Evolutionary conservation across 371 early-diverging fungal species (phyloP).

Genomic region (Lichtheimia hyalospora): DNA sequence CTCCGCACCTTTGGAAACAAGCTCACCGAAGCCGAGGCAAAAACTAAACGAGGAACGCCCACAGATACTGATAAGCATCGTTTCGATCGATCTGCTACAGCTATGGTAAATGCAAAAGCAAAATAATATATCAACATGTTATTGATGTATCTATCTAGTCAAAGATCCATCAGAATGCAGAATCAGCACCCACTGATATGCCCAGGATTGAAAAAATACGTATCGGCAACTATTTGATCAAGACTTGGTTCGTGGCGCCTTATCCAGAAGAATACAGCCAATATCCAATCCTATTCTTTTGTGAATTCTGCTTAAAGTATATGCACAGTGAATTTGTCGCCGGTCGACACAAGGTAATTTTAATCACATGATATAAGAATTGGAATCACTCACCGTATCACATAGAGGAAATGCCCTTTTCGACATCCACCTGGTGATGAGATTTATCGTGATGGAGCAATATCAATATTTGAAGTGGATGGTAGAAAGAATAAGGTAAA

Average conservation of each 20-base stretch:
- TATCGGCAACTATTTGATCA: constrained; percentile 83
- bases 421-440: constrained; percentile 98
- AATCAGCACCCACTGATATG: background rate
- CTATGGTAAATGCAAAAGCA: constrained; percentile 36
- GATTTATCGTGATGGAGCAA: constrained; percentile 90
- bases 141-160: too few species aligned
- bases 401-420: constrained; percentile 72
- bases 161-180: background rate
- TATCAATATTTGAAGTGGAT: constrained; percentile 95
- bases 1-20: constrained; percentile 56
- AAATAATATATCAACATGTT: background rate
- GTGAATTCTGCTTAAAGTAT: constrained; percentile 98
- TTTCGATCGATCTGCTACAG: constrained; percentile 45
- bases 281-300: constrained; percentile 76
- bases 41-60: constrained; percentile 54
- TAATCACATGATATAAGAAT: background rate
- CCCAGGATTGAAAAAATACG: constrained; percentile 71
- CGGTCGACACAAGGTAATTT: constrained; percentile 69
- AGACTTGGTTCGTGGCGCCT: constrained; percentile 98
- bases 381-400: background rate
- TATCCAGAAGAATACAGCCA: constrained; percentile 96
- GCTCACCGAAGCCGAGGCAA: constrained; percentile 55
- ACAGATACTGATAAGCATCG: constrained; percentile 41
- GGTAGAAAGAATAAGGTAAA: constrained; percentile 87
- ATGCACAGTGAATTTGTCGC: constrained; percentile 77